Evolutionary conservation across 805 yeast genomes (phyloP), one percentile per base, ranked within the genome.

Genomic region (Metschnikowia noctiluminum): DNA sequence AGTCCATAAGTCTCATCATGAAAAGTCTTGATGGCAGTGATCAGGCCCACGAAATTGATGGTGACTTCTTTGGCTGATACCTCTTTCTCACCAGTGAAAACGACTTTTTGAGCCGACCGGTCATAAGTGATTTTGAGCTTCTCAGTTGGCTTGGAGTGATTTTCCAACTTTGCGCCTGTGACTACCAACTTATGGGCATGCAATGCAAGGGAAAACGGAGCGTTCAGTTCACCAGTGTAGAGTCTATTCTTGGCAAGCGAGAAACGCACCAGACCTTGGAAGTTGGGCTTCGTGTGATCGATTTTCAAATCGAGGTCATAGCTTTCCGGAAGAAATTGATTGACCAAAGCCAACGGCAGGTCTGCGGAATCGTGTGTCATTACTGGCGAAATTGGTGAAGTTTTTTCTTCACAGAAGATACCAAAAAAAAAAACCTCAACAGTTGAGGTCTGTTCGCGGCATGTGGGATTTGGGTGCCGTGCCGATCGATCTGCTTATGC

Each of bases 1-100:
- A 87, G 62, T 34, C 94, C 94, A 42, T 64, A 69, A 0, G 91
- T 85, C 40, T 58, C 60, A 54, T 85, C 89, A 34, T 70, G 66
- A 57, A 68, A 79, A 0, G 87, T 78, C 50, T 74, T 69, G 43
- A 80, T 76, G 13, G 71, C 61, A 48, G 74, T 74, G 37, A 82
- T 63, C 48, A 75, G 76, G 1, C 85, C 89, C 49, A 80, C 58
- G 50, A 75, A 84, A 10, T 61, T 59, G 32, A 82, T 48, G 51
- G 40, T 57, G 28, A 51, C 34, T 7, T 45, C 43, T 7, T 48
- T 21, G 15, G 49, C 51, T 15, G 50, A 52, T 35, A 46, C 16
- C 14, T 45, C 37, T 16, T 28, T 54, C 6, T 67, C 57, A 2
- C 59, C 53, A 3, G 65, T 55, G 32, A 73, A 64, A 2, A 52